A percentile compares a stretch with the other conserved stretches of the same genome.
phyloP scores from a whole-genome alignment of 1,139 yeast genomes.

The Candida pseudoviswanathii region DNA sequence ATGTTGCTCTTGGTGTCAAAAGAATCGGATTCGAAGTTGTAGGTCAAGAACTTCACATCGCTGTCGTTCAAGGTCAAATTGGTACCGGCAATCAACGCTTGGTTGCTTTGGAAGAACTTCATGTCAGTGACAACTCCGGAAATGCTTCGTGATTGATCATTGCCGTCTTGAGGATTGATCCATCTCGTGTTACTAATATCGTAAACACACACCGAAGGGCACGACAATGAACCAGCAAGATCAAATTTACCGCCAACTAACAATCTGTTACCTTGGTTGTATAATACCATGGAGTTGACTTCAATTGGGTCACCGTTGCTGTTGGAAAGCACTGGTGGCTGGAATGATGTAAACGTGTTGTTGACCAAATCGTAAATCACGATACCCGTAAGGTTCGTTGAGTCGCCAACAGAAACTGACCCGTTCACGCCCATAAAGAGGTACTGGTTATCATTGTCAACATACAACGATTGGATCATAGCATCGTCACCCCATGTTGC shows the following conservation, averaged over 20 bases:
- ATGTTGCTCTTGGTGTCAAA: constrained; percentile 25
- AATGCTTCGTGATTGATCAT: constrained; percentile 25
- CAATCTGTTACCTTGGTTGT: constrained; percentile 51
- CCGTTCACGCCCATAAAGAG: constrained; percentile 58
- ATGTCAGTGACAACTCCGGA: constrained; percentile 60
- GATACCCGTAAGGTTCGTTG: constrained; percentile 43
- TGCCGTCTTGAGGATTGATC: constrained; percentile 50
- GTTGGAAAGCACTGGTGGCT: constrained; percentile 48
- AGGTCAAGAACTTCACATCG: constrained; percentile 47
- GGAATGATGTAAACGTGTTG: constrained; percentile 40
- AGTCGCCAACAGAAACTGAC: constrained; percentile 30
- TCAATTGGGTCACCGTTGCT: constrained; percentile 27
- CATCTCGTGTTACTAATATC: constrained; percentile 58
- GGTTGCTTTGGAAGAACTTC: constrained; percentile 50
- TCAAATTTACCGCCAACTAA: constrained; percentile 80
- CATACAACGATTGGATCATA: constrained; percentile 44
- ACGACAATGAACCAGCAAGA: constrained; percentile 58
- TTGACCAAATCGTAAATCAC: constrained; percentile 52
- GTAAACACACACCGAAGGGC: constrained; percentile 69
- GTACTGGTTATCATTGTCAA: constrained; percentile 34
- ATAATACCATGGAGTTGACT: constrained; percentile 56
- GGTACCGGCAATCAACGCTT: constrained; percentile 62
- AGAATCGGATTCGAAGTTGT: constrained; percentile 46
- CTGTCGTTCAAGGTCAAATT: constrained; percentile 45
- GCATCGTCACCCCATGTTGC: constrained; percentile 41